These are phyloP conservation scores for Angomonas desouzai DNA, from an alignment of 208 protist genomes.

Conservation along the genomic window DNA sequence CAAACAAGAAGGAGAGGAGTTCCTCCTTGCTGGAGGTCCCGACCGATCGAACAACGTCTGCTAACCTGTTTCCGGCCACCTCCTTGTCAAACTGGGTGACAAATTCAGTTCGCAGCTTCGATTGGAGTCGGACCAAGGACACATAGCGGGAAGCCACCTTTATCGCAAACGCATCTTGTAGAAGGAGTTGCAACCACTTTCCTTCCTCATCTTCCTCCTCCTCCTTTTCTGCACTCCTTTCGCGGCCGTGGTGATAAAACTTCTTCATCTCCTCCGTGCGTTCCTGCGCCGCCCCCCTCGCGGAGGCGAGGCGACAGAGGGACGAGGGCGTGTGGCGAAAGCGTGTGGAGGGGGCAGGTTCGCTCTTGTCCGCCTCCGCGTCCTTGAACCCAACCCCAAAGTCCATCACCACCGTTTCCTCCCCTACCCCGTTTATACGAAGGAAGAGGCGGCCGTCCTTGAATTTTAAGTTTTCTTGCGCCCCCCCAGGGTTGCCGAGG, in stretches of 20 bases:
- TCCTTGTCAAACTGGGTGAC: too few relatives aligned
- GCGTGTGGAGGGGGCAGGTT: background rate
- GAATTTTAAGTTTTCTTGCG: background rate
- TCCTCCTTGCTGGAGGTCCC: too few relatives aligned
- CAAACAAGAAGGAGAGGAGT: too few relatives aligned
- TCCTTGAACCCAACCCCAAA: background rate
- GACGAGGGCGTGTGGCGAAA: background rate
- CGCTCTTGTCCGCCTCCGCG: background rate
- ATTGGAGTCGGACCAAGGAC: too few relatives aligned
- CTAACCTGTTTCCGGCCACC: too few relatives aligned
- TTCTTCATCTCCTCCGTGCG: background rate
- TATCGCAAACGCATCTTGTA: too few relatives aligned
- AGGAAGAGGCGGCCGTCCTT: background rate
- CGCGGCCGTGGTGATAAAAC: background rate
- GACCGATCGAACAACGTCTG: too few relatives aligned
- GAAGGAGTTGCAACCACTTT: too few relatives aligned
- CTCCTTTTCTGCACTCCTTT: too few relatives aligned
- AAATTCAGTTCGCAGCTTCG: too few relatives aligned
- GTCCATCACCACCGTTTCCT: background rate
- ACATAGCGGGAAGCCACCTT: background rate
- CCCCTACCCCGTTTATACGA: background rate
- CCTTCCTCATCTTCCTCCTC: too few relatives aligned
- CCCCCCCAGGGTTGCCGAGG: background rate
- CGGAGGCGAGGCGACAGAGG: background rate
- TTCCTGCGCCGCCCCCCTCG: background rate